phyloP scores from a whole-genome alignment of 2,329 filamentous ascomycete genomes.

The Fonsecaea monophora region DNA sequence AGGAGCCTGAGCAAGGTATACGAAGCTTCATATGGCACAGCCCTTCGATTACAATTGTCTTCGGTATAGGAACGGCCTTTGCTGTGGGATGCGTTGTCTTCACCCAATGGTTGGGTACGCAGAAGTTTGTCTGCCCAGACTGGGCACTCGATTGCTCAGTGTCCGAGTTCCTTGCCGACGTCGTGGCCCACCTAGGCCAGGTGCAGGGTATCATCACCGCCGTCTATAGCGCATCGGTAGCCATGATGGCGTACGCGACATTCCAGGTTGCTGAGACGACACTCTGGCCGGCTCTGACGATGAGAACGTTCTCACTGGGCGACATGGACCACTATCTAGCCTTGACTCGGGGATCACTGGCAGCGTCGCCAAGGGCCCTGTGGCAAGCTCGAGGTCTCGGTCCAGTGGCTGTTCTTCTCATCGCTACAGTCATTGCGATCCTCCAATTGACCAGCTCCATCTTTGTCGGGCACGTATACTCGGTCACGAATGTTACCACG shows the following conservation, averaged over 20 bases:
- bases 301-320: background rate
- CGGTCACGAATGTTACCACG: constrained; percentile 4
- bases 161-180: constrained; percentile 4
- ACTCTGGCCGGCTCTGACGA: constrained; percentile 2
- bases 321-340: constrained; percentile 5
- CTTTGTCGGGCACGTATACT: constrained; percentile 5
- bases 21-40: constrained; percentile 2
- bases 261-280: constrained; percentile 6
- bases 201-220: constrained; percentile 4
- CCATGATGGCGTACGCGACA: constrained; percentile 8
- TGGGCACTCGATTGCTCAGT: constrained; percentile 10
- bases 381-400: constrained; percentile 8
- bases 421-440: background rate
- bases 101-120: constrained; percentile 1
- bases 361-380: background rate
- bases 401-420: background rate
- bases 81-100: background rate
- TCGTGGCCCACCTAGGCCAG: constrained; percentile 8
- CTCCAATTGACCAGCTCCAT: constrained; percentile 9
- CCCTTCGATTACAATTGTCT: background rate
- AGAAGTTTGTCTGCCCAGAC: constrained; percentile 6
- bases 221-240: constrained; percentile 3
- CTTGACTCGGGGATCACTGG: constrained; percentile 2
- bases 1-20: background rate
- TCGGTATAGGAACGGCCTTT: background rate